Evolutionary conservation across 495 filamentous ascomycete genomes (phyloP).

Genomic region (Tirmania nivea): DNA sequence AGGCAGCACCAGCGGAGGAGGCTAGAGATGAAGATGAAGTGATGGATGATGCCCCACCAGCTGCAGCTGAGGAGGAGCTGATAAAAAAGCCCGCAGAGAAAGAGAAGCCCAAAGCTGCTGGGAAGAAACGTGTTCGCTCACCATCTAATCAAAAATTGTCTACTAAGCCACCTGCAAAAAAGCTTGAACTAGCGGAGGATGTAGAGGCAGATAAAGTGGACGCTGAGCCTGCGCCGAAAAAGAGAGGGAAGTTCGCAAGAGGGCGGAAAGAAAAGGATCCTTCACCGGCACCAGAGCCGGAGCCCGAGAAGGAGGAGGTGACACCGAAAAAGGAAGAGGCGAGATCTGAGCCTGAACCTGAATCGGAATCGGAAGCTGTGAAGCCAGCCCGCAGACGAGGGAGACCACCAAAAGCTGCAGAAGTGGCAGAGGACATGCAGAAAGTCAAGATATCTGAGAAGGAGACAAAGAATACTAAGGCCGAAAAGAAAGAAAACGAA

Average conservation of each 20-base stretch:
- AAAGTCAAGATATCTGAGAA: conserved; percentile 3
- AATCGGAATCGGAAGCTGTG: conserved; percentile 1
- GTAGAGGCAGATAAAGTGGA: neutral
- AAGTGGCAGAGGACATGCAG: conserved; percentile 18
- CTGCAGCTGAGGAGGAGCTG: conserved; percentile 9
- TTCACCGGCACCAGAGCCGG: neutral
- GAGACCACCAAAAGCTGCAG: conserved; percentile 16
- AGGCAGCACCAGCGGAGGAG: conserved; percentile 8
- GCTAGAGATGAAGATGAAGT: conserved; percentile 3
- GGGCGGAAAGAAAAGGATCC: conserved; percentile 12
- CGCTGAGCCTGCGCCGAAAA: neutral
- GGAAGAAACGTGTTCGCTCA: conserved; percentile 9
- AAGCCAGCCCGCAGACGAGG: conserved; percentile 11
- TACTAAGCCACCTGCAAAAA: conserved; percentile 6
- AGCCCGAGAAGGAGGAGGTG: conserved; percentile 1
- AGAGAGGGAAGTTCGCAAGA: conserved; percentile 7
- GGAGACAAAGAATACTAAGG: conserved; percentile 14
- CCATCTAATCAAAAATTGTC: neutral
- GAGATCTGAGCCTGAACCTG: neutral
- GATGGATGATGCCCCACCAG: conserved; percentile 1
- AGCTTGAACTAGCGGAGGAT: conserved; percentile 19
- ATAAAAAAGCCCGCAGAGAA: conserved; percentile 1
- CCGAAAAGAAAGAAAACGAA: conserved; percentile 27
- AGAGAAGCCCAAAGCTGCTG: neutral
- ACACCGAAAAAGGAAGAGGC: conserved; percentile 1